Percentiles rank a stretch among this genome's conserved stretches.
phyloP scores from a whole-genome alignment of 2,329 filamentous ascomycete species.

The Pezicula neosporulosa region DNA sequence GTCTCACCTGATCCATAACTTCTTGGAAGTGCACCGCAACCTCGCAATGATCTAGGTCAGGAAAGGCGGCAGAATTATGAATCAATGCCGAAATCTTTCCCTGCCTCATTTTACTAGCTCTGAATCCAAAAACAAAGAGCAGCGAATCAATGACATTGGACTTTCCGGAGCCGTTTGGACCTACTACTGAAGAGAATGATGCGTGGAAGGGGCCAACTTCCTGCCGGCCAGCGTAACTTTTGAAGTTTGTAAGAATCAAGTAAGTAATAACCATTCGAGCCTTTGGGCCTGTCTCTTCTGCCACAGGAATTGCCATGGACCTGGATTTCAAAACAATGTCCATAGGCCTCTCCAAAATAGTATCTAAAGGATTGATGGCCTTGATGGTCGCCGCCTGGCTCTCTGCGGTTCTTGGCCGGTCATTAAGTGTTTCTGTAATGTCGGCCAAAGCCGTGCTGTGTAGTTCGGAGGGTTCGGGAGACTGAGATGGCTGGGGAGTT shows the following conservation, averaged over 20 bases:
- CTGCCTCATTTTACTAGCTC: conserved; percentile 98
- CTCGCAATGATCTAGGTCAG: conserved; percentile 85
- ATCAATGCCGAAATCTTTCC: conserved; percentile 97
- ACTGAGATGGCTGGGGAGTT: conserved; percentile 51
- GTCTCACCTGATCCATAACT: conserved; percentile 74
- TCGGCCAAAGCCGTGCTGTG: conserved; percentile 64
- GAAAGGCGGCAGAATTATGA: conserved; percentile 88
- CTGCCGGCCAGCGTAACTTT: conserved; percentile 94
- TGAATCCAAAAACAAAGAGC: conserved; percentile 98
- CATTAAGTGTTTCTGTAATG: conserved; percentile 68
- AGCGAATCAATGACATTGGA: conserved; percentile 98
- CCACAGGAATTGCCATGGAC: conserved; percentile 61
- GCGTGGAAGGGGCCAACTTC: conserved; percentile 95
- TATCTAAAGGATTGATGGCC: conserved; percentile 73
- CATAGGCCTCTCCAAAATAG: conserved; percentile 82
- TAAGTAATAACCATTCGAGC: conserved; percentile 90
- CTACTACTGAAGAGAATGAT: conserved; percentile 96
- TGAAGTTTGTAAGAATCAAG: conserved; percentile 92
- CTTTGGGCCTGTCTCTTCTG: conserved; percentile 75
- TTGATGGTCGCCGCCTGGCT: conserved; percentile 52
- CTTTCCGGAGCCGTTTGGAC: conserved; percentile 96
- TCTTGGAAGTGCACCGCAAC: conserved; percentile 97
- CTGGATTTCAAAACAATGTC: conserved; percentile 90
- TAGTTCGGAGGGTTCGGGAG: conserved; percentile 50
- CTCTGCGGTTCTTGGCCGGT: conserved; percentile 47